Conservation (phyloP, 352 stramenopile species). For the Phytopythium chamaehyphon region DNA sequence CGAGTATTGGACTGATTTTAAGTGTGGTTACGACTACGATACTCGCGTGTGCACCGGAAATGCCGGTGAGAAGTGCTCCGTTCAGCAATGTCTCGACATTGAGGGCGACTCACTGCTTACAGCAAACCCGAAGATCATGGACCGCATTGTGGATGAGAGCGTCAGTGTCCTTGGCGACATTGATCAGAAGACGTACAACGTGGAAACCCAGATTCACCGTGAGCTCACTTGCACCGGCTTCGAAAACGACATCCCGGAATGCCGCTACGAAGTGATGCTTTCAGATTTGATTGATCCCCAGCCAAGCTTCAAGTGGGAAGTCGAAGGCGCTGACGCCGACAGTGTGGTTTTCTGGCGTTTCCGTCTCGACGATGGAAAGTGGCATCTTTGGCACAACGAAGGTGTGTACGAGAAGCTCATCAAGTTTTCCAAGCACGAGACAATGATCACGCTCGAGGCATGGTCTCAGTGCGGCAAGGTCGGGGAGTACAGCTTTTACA, state of each 20-base stretch:
- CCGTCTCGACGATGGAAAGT: conserved; percentile 28
- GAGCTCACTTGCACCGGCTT: conserved; percentile 45
- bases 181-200: conserved; percentile 32
- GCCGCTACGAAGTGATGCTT: conserved; percentile 28
- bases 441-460: conserved; percentile 47
- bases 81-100: conserved; percentile 56
- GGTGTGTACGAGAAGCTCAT: conserved; percentile 12
- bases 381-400: conserved; percentile 39
- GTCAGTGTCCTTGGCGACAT: conserved; percentile 16
- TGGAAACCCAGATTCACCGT: conserved; percentile 55
- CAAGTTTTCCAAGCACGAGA: conserved; percentile 35
- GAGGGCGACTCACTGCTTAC: conserved; percentile 48
- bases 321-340: conserved; percentile 9
- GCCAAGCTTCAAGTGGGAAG: conserved; percentile 15
- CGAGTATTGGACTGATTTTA: conserved; percentile 64
- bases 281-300: conserved; percentile 34
- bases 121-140: conserved; percentile 28
- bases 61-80: conserved; percentile 19
- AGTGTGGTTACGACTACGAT: conserved; percentile 47
- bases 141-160: conserved; percentile 18
- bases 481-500: conserved; percentile 40
- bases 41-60: conserved; percentile 28
- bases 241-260: conserved; percentile 17
- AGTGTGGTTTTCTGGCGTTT: conserved; percentile 68
- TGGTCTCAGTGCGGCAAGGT: conserved; percentile 62